Percentiles rank a stretch among this genome's conserved stretches.
phyloP scores from a whole-genome alignment of 1,284 basidiomycete species.

The Earliella scabrosa region DNA sequence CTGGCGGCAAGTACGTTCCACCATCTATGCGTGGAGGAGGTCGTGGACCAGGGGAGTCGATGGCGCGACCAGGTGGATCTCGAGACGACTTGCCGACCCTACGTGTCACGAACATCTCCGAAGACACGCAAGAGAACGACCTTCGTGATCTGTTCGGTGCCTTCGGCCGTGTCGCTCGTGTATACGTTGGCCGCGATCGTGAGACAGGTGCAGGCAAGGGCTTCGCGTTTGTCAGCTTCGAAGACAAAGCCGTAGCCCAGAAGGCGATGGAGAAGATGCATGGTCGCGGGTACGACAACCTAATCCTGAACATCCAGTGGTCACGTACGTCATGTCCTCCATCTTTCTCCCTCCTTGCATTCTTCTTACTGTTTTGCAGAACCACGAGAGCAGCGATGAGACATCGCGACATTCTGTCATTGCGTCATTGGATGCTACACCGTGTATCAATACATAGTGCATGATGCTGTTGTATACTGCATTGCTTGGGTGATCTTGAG shows the following conservation, averaged over 20 bases:
- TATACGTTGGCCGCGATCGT: constrained; percentile 94
- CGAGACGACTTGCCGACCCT: constrained; percentile 96
- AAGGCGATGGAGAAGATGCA: constrained; percentile 93
- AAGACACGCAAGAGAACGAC: constrained; percentile 95
- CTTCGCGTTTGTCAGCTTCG: constrained; percentile 96
- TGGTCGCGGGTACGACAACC: constrained; percentile 89
- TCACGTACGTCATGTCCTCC: constrained; percentile 51
- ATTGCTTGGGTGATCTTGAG: no score
- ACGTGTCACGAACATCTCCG: constrained; percentile 96
- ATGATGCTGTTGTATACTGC: neutral
- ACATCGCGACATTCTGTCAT: neutral
- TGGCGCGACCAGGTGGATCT: constrained; percentile 62
- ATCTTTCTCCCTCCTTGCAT: neutral
- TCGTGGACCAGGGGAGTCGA: constrained; percentile 81
- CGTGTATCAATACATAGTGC: constrained; percentile 12
- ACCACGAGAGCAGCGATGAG: constrained; percentile 39
- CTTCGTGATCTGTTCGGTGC: constrained; percentile 88
- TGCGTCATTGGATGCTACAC: constrained; percentile 9
- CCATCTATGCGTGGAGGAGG: constrained; percentile 84
- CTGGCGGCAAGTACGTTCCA: constrained; percentile 89
- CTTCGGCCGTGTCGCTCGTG: constrained; percentile 86
- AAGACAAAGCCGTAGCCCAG: constrained; percentile 82
- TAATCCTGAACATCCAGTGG: constrained; percentile 89
- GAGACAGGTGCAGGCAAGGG: constrained; percentile 97
- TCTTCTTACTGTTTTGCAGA: constrained; percentile 26